Percentiles rank a stretch among this genome's conserved stretches.
phyloP scores from a whole-genome alignment of 2,329 filamentous ascomycete species.

The Leptographium lundbergii region DNA sequence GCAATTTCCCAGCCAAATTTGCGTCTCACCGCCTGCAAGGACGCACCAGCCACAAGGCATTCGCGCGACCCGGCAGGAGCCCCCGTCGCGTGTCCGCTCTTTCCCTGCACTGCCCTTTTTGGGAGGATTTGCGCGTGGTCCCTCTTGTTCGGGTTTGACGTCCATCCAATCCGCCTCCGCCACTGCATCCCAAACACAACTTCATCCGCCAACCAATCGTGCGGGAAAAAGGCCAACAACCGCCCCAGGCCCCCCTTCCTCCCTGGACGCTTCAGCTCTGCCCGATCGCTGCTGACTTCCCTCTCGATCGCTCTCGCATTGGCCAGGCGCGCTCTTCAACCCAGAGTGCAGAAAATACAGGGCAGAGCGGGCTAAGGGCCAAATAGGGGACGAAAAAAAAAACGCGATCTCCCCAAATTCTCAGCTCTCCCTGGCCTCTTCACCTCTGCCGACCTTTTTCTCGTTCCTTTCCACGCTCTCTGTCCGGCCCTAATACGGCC shows the following conservation, averaged over 20 bases:
- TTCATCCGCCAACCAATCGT: conserved; percentile 1
- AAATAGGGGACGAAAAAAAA: conserved; percentile 2
- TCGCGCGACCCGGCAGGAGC: not conserved
- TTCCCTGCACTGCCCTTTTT: not conserved
- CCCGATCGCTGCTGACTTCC: not conserved
- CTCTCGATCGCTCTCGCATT: not conserved
- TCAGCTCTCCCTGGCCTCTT: not conserved
- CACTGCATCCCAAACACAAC: not conserved
- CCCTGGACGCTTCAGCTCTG: not conserved
- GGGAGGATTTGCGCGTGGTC: not conserved
- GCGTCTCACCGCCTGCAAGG: not conserved
- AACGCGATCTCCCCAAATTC: not conserved
- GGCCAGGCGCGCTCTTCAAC: not conserved
- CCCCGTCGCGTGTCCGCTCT: conserved; percentile 1
- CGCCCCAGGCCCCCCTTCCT: not conserved
- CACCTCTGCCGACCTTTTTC: not conserved
- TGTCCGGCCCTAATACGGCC: not conserved
- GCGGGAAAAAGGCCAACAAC: not conserved
- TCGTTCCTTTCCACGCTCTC: not conserved
- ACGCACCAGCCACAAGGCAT: not conserved
- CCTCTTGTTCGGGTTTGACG: too few species aligned
- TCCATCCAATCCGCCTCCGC: not conserved
- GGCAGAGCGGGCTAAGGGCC: not conserved
- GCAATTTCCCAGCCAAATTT: not conserved
- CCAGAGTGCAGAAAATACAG: not conserved